Conservation (phyloP, 345 rosid species). For the Brassica napus region Da-Ae NC_063436.1:28521501-28522000, state of each 20-base stretch:
- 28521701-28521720: constrained; percentile 2
- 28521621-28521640: neutral
- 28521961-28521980: constrained; percentile 44
- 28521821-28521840: neutral
- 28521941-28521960: neutral
- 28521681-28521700: constrained; percentile 5
- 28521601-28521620: neutral
- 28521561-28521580: neutral
- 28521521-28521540: neutral
- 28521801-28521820: neutral
- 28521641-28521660: neutral
- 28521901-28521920: neutral
- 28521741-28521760: neutral
- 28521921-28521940: constrained; percentile 14
- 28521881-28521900: neutral
- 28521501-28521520: neutral
- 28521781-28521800: neutral
- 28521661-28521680: neutral
- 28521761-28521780: neutral
- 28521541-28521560: neutral
- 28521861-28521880: neutral
- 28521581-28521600: neutral
- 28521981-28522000: constrained; percentile 38
- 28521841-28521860: neutral
- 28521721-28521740: neutral